A percentile compares a stretch with the other conserved stretches of the same genome.
phyloP scores from a whole-genome alignment of 495 filamentous ascomycete species.

The Neurospora sublineolata region DNA sequence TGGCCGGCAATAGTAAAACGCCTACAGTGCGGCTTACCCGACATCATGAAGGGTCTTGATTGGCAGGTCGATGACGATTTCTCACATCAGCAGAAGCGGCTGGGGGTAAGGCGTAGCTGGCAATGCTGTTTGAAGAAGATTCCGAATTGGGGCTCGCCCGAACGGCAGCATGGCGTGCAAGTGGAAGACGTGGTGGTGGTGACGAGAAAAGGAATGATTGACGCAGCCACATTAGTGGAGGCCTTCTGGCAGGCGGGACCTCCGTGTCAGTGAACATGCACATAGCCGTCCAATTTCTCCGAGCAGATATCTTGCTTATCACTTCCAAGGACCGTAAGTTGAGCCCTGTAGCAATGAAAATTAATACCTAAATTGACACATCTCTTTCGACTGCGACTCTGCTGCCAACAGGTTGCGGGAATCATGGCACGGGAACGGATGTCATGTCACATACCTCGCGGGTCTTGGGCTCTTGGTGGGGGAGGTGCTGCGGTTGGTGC shows the following conservation, averaged over 20 bases:
- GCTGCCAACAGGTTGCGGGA: background rate
- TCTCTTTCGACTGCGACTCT: background rate
- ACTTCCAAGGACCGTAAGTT: background rate
- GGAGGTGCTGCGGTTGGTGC: background rate
- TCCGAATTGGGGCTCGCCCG: background rate
- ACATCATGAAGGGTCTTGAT: background rate
- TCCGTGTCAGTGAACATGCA: background rate
- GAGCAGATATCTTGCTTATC: background rate
- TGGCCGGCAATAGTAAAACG: background rate
- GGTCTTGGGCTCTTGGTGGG: background rate
- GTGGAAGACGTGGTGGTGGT: background rate
- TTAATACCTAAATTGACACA: background rate
- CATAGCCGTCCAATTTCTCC: background rate
- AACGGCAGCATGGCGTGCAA: background rate
- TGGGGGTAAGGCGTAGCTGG: background rate
- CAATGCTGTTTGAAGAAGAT: background rate
- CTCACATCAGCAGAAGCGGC: background rate
- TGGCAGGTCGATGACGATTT: background rate
- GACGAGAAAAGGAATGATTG: background rate
- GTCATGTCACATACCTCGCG: background rate
- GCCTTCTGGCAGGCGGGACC: background rate
- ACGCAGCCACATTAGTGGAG: background rate
- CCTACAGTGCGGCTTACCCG: background rate
- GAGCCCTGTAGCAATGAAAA: background rate
- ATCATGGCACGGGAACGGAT: background rate